A percentile compares a stretch with the other conserved stretches of the same genome.
phyloP scores from a whole-genome alignment of 768 basidiomycete species.

The Lactarius akahatsu region DNA sequence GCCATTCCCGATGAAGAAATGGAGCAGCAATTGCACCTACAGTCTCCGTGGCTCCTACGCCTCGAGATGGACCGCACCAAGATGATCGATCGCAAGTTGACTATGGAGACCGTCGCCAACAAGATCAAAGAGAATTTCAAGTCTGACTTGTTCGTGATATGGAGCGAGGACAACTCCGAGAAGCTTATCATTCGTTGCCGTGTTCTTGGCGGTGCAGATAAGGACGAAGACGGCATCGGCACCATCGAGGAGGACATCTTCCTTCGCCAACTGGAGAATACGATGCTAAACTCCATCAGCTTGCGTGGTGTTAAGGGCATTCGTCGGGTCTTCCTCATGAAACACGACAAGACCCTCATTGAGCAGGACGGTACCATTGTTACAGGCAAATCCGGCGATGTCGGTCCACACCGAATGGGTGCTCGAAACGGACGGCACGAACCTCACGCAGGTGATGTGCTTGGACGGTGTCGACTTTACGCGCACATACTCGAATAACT shows the following conservation, averaged over 20 bases:
- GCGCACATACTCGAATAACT: constrained; percentile 96
- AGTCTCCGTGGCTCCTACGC: constrained; percentile 97
- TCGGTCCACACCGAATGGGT: constrained; percentile 86
- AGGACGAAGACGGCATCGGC: constrained; percentile 78
- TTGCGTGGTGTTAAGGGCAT: constrained; percentile 92
- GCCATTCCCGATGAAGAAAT: constrained; percentile 98
- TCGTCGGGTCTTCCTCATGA: constrained; percentile 88
- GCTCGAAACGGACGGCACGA: constrained; percentile 95
- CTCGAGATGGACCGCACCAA: constrained; percentile 95
- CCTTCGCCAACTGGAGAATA: constrained; percentile 92
- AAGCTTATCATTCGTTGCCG: constrained; percentile 97
- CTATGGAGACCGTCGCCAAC: constrained; percentile 91
- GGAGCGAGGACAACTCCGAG: constrained; percentile 98
- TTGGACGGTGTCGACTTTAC: constrained; percentile 93
- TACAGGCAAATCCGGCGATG: constrained; percentile 29
- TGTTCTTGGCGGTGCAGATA: constrained; percentile 79
- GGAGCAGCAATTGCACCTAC: constrained; percentile 83
- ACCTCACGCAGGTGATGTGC: constrained; percentile 92
- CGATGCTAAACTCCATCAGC: constrained; percentile 93
- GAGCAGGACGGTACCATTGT: constrained; percentile 61
- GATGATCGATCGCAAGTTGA: constrained; percentile 96
- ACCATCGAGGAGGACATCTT: constrained; percentile 91
- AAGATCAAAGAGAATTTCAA: constrained; percentile 94
- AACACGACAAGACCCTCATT: constrained; percentile 76
- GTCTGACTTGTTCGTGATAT: constrained; percentile 95